Evolutionary conservation across 495 filamentous ascomycete species (phyloP).

Genomic region (Cercophora sp.): DNA sequence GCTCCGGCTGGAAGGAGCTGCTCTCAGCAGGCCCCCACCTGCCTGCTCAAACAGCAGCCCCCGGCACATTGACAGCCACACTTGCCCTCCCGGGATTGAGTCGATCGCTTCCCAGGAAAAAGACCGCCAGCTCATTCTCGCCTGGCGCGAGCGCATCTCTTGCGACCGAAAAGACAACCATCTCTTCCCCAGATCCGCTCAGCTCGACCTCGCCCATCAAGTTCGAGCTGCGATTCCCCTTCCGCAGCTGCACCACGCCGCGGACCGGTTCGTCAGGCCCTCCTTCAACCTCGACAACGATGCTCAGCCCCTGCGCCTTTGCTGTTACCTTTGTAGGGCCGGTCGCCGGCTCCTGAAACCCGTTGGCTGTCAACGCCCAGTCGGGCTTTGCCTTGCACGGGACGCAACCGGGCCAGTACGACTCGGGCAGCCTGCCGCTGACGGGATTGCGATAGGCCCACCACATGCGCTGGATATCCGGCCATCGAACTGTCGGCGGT

Average conservation of each 20-base stretch:
- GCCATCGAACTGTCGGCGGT: conserved; percentile 14
- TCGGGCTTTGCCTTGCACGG: conserved; percentile 14
- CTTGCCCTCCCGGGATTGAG: neutral
- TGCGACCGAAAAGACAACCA: neutral
- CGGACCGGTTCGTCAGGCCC: conserved; percentile 8
- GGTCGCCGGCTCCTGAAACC: conserved; percentile 19
- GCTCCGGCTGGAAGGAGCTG: too few species aligned
- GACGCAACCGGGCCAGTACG: conserved; percentile 23
- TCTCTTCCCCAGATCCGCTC: neutral
- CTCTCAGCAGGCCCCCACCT: too few species aligned
- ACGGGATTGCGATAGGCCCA: conserved; percentile 20
- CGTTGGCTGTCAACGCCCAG: conserved; percentile 13
- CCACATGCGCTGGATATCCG: conserved; percentile 20
- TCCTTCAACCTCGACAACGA: conserved; percentile 1
- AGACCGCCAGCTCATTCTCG: neutral
- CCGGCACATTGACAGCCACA: neutral
- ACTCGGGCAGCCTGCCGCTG: conserved; percentile 14
- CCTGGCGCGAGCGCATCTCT: neutral
- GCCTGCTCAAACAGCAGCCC: too few species aligned
- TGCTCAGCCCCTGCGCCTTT: neutral
- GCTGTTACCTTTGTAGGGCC: conserved; percentile 16
- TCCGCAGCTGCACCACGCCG: neutral
- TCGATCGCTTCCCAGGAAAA: neutral
- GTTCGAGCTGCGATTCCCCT: neutral
- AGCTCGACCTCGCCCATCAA: neutral